Evolutionary conservation across 805 yeast genomes (phyloP), one percentile per base, ranked within the genome.

Genomic region (Saccharomycopsis sp.): DNA sequence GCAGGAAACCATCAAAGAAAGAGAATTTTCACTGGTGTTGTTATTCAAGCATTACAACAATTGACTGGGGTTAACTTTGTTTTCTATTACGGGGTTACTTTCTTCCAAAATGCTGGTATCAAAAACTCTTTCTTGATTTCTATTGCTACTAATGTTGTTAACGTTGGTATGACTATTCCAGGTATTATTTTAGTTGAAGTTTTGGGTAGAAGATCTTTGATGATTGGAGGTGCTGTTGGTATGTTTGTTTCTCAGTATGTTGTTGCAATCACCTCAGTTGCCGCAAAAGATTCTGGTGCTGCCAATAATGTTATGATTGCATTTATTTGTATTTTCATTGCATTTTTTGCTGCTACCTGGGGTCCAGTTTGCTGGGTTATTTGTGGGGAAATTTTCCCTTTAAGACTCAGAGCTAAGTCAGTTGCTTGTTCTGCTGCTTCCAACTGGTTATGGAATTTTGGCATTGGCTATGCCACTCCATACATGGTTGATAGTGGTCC

Each of bases 341-440:
- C 81, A 44, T 79, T 80, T 59, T 82, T 83, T 66, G 94, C 93
- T 6, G 71, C 85, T 3, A 75, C 90, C 19, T 85, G 93, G 90
- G 90, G 90, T 60, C 88, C 93, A 32, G 77, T 75, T 50, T 78
- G 76, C 32, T 85, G 90, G 89, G 85, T 76, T 39, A 61, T 75
- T 44, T 62, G 66, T 55, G 77, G 79, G 54, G 82, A 76, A 55
- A 64, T 74, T 39, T 84, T 74, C 71, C 85, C 89, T 51, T 74
- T 84, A 43, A 76, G 81, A 60, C 76, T 81, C 51, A 75, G 94
- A 60, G 84, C 85, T 44, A 79, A 79, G 59, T 85, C 85, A 47
- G 76, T 81, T 46, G 77, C 85, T 23, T 60, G 83, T 42, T 73
- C 84, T 9, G 79, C 84, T 17, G 84, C 89, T 28, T 76, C 88